These are phyloP conservation scores for Quaeritorhiza haematococci DNA, from an alignment of 371 early-diverging fungal species.

Conservation along the genomic window DNA sequence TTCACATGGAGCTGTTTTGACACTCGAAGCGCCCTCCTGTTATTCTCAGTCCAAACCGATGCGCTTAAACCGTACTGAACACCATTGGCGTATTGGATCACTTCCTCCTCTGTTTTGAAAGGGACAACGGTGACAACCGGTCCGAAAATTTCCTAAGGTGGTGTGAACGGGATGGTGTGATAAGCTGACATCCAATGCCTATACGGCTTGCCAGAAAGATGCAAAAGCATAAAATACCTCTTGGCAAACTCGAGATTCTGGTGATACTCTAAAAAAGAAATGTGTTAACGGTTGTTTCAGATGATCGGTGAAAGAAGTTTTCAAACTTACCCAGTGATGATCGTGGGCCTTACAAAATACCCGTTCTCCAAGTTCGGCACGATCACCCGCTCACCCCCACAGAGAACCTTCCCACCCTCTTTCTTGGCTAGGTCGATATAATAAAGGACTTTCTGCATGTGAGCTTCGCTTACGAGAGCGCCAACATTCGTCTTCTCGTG, in stretches of 20 bases:
- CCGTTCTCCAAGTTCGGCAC: conserved; percentile 14
- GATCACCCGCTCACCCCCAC: conserved; percentile 27
- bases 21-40: conserved; percentile 55
- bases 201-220: too few species aligned
- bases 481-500: conserved; percentile 52
- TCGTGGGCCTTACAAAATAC: conserved; percentile 62
- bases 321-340: conserved; percentile 49
- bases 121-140: conserved; percentile 66
- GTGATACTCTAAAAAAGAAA: conserved; percentile 39
- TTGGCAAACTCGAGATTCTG: conserved; percentile 53
- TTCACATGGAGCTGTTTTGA: conserved; percentile 36
- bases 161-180: too few species aligned
- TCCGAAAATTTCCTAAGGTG: conserved; percentile 7
- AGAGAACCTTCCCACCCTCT: conserved; percentile 57
- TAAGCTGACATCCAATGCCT: too few species aligned
- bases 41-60: conserved; percentile 71
- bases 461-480: conserved; percentile 53
- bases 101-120: conserved; percentile 68
- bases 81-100: conserved; percentile 60
- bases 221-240: conserved; percentile 89
- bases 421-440: conserved; percentile 62
- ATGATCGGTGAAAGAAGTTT: too few species aligned
- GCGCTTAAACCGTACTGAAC: conserved; percentile 73
- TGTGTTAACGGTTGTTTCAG: too few species aligned
- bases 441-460: conserved; percentile 60